Percentiles rank a stretch among this genome's conserved stretches.
phyloP scores from a whole-genome alignment of 768 basidiomycete genomes.

The Kondoa malvinella region DNA sequence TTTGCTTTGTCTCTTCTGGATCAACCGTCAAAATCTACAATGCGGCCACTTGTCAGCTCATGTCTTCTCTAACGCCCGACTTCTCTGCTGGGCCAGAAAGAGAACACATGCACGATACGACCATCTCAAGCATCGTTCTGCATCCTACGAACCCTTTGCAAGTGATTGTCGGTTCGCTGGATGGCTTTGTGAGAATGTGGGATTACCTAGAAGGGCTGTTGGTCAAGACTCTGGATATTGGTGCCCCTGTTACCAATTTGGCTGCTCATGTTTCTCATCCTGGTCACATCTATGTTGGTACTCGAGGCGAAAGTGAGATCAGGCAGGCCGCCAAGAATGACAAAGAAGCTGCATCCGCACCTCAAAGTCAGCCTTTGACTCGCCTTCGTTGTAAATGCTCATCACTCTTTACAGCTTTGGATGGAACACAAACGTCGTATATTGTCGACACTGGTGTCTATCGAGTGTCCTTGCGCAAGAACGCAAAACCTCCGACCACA shows the following conservation, averaged over 20 bases:
- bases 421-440: not conserved
- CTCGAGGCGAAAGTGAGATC: not conserved
- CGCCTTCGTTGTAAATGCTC: not conserved
- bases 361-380: not conserved
- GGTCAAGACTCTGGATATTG: conserved; percentile 54
- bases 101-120: conserved; percentile 23
- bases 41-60: conserved; percentile 54
- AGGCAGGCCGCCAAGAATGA: too few relatives aligned
- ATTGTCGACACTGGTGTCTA: not conserved
- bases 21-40: conserved; percentile 70
- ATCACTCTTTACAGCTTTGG: not conserved
- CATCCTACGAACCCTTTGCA: conserved; percentile 79
- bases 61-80: conserved; percentile 56
- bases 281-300: conserved; percentile 43
- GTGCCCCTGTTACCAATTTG: conserved; percentile 52
- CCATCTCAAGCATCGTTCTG: conserved; percentile 43
- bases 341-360: conserved; percentile 25
- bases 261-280: conserved; percentile 54
- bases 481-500: not conserved
- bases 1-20: conserved; percentile 77
- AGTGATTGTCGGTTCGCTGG: conserved; percentile 63
- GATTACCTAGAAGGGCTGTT: conserved; percentile 74
- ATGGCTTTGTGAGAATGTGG: conserved; percentile 79
- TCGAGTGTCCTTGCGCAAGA: not conserved
- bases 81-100: conserved; percentile 9